Conservation (phyloP, 768 basidiomycete genomes). For the Melanogaster broomeanus region DNA sequence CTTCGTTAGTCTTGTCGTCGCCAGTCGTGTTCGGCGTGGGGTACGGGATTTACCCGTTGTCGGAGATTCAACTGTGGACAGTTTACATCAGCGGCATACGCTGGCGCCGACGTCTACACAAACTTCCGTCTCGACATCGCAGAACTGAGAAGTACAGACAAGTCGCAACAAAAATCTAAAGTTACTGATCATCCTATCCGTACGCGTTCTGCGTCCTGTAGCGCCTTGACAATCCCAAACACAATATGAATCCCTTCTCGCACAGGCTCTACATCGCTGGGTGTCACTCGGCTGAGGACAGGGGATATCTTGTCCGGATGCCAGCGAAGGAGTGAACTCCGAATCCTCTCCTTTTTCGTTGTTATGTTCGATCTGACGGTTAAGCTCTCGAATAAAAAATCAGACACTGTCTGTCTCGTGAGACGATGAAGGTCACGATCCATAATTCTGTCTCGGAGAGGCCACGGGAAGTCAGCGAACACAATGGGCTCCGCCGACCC, state of each 20-base stretch:
- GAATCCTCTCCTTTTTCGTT: slow-evolving; percentile 53
- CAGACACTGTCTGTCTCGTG: slow-evolving; percentile 41
- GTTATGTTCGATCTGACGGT: slow-evolving; percentile 41
- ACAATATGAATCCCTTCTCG: slow-evolving; percentile 49
- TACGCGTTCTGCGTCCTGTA: slow-evolving; percentile 38
- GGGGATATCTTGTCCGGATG: slow-evolving; percentile 64
- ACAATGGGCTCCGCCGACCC: slow-evolving; percentile 29
- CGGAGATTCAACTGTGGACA: not conserved
- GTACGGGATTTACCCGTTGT: not conserved
- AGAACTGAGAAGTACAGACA: too few relatives aligned
- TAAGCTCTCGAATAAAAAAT: slow-evolving; percentile 52
- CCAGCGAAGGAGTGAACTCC: slow-evolving; percentile 64
- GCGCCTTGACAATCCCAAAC: slow-evolving; percentile 33
- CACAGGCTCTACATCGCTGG: slow-evolving; percentile 47
- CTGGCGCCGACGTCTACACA: slow-evolving; percentile 7
- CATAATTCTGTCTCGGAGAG: slow-evolving; percentile 32
- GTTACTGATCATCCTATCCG: slow-evolving; percentile 7
- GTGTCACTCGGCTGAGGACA: slow-evolving; percentile 43
- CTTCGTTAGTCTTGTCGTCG: not conserved
- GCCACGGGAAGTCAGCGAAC: slow-evolving; percentile 69
- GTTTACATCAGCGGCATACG: not conserved
- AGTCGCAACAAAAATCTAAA: not conserved
- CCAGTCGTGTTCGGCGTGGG: not conserved
- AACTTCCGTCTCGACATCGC: not conserved
- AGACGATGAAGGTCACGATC: slow-evolving; percentile 32